phyloP scores from a whole-genome alignment of 2,329 filamentous ascomycete genomes.

The Epichloe brachyelytri region DNA sequence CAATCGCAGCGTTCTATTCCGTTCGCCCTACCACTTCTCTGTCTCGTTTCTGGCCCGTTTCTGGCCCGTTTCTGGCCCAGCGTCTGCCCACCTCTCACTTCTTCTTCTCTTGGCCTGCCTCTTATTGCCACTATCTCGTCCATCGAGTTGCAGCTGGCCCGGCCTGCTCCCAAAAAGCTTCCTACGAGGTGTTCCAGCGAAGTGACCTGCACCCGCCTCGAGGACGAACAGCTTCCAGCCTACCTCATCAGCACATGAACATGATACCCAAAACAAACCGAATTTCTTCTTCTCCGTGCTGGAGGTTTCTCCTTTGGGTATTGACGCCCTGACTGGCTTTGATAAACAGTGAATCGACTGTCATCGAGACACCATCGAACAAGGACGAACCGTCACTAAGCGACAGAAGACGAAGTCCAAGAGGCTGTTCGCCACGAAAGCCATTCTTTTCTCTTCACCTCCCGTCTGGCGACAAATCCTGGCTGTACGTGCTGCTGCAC shows the following conservation, averaged over 20 bases:
- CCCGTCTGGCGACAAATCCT: background rate
- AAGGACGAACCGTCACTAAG: background rate
- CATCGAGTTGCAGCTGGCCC: background rate
- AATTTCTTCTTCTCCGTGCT: slow-evolving; percentile 25
- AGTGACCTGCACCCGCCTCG: slow-evolving; percentile 3
- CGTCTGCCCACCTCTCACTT: background rate
- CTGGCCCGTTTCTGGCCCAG: background rate
- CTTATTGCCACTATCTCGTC: background rate
- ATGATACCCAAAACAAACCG: slow-evolving; percentile 26
- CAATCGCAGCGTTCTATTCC: slow-evolving; percentile 3
- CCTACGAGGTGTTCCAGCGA: background rate
- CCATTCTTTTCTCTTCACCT: background rate
- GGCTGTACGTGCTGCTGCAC: background rate
- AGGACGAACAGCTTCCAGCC: slow-evolving; percentile 1
- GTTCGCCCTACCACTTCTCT: background rate
- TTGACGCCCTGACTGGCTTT: slow-evolving; percentile 23
- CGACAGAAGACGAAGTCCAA: background rate
- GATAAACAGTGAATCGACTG: background rate
- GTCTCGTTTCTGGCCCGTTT: background rate
- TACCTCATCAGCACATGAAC: slow-evolving; percentile 17
- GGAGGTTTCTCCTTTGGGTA: slow-evolving; percentile 27
- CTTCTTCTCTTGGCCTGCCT: background rate
- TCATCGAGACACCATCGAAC: background rate
- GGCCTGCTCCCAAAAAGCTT: background rate
- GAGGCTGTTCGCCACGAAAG: background rate